Evolutionary conservation across 2,329 filamentous ascomycete species (phyloP), one percentile per base, ranked within the genome.

Genomic region (Alternaria dauci): DNA sequence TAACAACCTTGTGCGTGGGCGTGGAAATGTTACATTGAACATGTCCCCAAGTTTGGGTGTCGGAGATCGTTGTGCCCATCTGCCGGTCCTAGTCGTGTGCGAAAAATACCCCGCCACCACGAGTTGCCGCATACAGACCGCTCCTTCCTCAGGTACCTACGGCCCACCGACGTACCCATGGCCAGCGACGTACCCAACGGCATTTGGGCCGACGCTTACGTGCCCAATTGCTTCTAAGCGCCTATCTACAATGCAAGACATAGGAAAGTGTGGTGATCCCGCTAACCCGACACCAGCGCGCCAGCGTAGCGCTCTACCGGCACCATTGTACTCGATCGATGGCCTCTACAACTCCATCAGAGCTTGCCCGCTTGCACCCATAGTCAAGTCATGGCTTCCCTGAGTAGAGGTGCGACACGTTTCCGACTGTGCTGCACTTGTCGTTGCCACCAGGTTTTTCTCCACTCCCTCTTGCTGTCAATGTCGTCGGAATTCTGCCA

Each of bases 391-490:
- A 77, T 72, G 53, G 82, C 81, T 64, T 82, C 80, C 64, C 87
- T 81, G 52, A 89, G 68, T 70, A 89, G 69, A 53, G 88, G 88
- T 16, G 83, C 88, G 51, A 89, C 86, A 76, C 86, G 84, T 76
- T 90, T 90, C 64, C 88, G 81, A 71, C 87, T 89, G 62, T 86
- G 85, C 46, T 82, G 81, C 43, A 87, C 77, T 61, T 87, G 82
- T 16, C 76, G 78, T 79, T 94, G 91, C 68, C 79, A 81, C 91
- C 91, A 94, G 25, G 87, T 86, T 61, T 81, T 82, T 68, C 87
- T 83, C 81, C 83, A 86, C 52, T 81, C 73, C 2, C 71, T 76
- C 5, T 76, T 70, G 0, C 67, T 69, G 41, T 69, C 64, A 71
- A 73, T 48, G 68, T 87, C 83, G 52, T 88, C 70, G 47, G 71